Base-by-base conservation (phyloP, 768 basidiomycete species). In the Russula olivacea region DNA sequence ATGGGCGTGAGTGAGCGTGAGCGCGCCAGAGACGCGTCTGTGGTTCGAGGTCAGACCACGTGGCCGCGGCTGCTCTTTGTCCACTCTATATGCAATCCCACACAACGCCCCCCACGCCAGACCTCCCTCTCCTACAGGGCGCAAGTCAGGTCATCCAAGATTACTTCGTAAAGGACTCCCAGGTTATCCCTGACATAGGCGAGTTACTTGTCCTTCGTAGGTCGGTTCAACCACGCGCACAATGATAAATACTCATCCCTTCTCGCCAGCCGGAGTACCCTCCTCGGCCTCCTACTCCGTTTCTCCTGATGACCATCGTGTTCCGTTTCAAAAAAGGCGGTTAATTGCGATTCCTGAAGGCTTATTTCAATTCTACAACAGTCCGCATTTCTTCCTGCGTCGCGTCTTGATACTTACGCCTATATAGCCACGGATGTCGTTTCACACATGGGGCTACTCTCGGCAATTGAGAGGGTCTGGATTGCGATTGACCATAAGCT, bases 391-490 rank as follows among this genome's bases (percentile, higher is more conserved):
- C 25, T 28, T 45, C 10, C 6, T 12, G 51, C 38, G 32, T 40
- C 28, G 53, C 15, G 48, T 34, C 41, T 64, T 49, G 49, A 49
- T 59, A 49, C 61, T 65, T 65, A 64, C 47, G 67, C 41, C 47
- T 38, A 19, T 55, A 32, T 71, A 91, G 89, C 80, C 60, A 80
- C 83, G 40, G 86, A 78, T 69, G 83, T 88, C 58, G 83, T 83
- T 28, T 85, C 89, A 19, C 87, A 90, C 70, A 89, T 97, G 88
- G 95, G 95, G 11, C 75, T 99, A 58, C 82, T 98, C 72, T 87
- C 93, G 28, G 91, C 95, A 69, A 91, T 98, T 65, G 93, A 96
- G 68, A 83, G 93, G 51, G 94, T 90, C 0, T 99, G 94, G 93
- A 89, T 98, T 66, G 89, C 92, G 11, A 89, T 96, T 61, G 93